Conservation (phyloP, 1,139 yeast species). For the Debaryomyces sp. region DNA sequence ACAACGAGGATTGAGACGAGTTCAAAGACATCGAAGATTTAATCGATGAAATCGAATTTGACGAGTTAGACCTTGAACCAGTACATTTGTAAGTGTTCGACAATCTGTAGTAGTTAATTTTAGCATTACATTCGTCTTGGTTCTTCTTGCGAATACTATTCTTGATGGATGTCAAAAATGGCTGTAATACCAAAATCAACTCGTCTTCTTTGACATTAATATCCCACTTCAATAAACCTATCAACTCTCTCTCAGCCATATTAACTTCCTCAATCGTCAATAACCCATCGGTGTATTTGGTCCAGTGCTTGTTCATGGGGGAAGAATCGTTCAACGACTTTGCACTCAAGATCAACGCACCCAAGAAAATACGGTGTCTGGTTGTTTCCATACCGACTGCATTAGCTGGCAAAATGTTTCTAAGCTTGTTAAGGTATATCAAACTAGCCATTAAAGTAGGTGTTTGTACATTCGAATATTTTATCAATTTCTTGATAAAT, state of each 20-base stretch:
- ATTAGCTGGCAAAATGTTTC: constrained; percentile 78
- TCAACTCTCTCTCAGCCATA: constrained; percentile 86
- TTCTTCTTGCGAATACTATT: constrained; percentile 26
- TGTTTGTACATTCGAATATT: constrained; percentile 88
- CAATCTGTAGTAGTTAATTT: constrained; percentile 42
- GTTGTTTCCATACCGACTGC: constrained; percentile 95
- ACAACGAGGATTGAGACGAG: constrained; percentile 12
- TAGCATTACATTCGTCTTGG: constrained; percentile 36
- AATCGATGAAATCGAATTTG: constrained; percentile 16
- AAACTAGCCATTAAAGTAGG: constrained; percentile 93
- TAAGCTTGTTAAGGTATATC: constrained; percentile 76
- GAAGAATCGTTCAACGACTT: constrained; percentile 90
- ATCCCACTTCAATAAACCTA: constrained; percentile 84
- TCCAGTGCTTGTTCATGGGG: constrained; percentile 96
- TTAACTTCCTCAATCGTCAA: constrained; percentile 78
- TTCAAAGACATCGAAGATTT: constrained; percentile 15
- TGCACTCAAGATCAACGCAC: constrained; percentile 85
- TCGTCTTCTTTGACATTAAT: constrained; percentile 70
- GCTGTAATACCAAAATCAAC: constrained; percentile 66
- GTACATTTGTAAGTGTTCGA: constrained; percentile 28
- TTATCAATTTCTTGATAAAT: constrained; percentile 73
- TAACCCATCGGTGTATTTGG: constrained; percentile 86
- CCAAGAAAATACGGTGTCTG: constrained; percentile 87
- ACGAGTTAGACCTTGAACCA: constrained; percentile 14
- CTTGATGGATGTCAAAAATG: constrained; percentile 77